Percentiles rank a stretch among this genome's conserved stretches.
Conservation (phyloP, 495 filamentous ascomycete genomes). For the Penicillium ochrochloron region DNA sequence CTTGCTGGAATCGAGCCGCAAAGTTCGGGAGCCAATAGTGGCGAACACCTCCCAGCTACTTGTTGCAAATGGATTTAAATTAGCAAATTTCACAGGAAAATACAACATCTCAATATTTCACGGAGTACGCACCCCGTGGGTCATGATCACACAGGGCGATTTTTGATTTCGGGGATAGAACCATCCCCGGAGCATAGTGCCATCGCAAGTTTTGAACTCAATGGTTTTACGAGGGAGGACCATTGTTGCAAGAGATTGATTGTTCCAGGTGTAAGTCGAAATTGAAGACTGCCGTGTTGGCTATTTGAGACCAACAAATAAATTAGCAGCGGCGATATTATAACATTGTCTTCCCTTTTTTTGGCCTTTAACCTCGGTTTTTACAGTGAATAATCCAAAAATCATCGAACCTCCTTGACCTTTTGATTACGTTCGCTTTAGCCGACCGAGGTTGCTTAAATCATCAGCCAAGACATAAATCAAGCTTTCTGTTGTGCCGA, state of each 20-base stretch:
- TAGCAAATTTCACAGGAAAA: not conserved
- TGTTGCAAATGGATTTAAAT: not conserved
- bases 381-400: too few species aligned
- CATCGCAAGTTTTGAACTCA: slow-evolving; percentile 6
- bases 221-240: slow-evolving; percentile 1
- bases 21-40: slow-evolving; percentile 18
- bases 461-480: too few species aligned
- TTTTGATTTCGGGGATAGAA: slow-evolving; percentile 1
- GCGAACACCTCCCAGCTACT: slow-evolving; percentile 10
- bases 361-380: too few species aligned
- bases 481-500: too few species aligned
- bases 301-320: too few species aligned
- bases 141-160: not conserved
- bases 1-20: slow-evolving; percentile 33
- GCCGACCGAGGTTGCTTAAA: too few species aligned
- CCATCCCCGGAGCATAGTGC: slow-evolving; percentile 5
- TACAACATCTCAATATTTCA: not conserved
- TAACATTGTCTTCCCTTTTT: too few species aligned
- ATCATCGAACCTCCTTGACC: too few species aligned
- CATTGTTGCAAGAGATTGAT: slow-evolving; percentile 1
- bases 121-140: not conserved
- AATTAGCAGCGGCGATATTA: too few species aligned
- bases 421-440: too few species aligned
- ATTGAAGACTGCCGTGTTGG: too few species aligned
- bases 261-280: too few species aligned